Conservation (phyloP, 352 stramenopile species). For the Pythium monospermum region DNA sequence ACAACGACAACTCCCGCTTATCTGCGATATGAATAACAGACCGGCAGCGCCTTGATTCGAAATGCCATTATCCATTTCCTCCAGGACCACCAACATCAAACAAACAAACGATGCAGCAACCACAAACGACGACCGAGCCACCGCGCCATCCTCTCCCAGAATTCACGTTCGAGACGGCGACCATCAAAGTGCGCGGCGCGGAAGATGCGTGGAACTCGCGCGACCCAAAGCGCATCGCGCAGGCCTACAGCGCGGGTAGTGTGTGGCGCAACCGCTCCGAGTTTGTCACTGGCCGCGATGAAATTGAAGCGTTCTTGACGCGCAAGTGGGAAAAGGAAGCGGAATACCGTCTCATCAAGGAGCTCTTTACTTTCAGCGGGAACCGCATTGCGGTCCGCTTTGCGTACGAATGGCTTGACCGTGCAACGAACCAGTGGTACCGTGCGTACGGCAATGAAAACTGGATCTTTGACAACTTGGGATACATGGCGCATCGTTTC, state of each 20-base stretch:
- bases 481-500: slow-evolving; percentile 81
- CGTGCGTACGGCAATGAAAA: slow-evolving; percentile 88
- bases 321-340: slow-evolving; percentile 70
- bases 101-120: too few species aligned
- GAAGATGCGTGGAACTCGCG: slow-evolving; percentile 89
- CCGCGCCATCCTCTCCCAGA: slow-evolving; percentile 52
- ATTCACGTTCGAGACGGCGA: slow-evolving; percentile 73
- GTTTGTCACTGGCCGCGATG: slow-evolving; percentile 66
- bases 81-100: too few species aligned
- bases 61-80: too few species aligned
- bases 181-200: slow-evolving; percentile 75
- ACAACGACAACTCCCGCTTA: too few species aligned
- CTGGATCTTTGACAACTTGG: slow-evolving; percentile 82
- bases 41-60: too few species aligned
- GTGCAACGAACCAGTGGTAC: slow-evolving; percentile 55
- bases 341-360: slow-evolving; percentile 88
- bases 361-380: slow-evolving; percentile 75
- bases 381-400: slow-evolving; percentile 88
- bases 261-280: slow-evolving; percentile 81
- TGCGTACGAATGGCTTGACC: slow-evolving; percentile 78
- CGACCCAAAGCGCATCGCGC: slow-evolving; percentile 61
- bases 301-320: slow-evolving; percentile 76
- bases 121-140: too few species aligned
- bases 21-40: too few species aligned
- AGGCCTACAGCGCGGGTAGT: slow-evolving; percentile 81